A percentile compares a stretch with the other conserved stretches of the same genome.
These are phyloP conservation scores for Phytophthora sansomeana DNA, from an alignment of 352 stramenopile genomes.

Conservation along the genomic window DNA sequence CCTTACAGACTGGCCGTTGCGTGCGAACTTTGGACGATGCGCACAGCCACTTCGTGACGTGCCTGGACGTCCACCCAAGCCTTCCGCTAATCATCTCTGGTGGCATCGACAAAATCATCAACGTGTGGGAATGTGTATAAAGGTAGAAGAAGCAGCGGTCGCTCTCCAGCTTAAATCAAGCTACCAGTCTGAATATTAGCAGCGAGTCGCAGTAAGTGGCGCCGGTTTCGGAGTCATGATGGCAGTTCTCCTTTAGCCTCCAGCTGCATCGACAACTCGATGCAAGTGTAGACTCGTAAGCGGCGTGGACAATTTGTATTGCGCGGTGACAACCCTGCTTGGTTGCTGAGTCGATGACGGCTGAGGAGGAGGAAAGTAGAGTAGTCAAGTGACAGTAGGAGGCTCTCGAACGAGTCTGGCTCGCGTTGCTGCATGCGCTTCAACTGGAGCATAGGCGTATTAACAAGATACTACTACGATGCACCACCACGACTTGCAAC, in stretches of 20 bases:
- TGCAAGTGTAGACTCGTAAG: no score
- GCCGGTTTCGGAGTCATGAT: conserved; percentile 18
- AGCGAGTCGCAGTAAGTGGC: conserved; percentile 4
- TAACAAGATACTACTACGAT: conserved; percentile 2
- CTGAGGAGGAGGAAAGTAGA: conserved; percentile 29
- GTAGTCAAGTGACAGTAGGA: conserved; percentile 27
- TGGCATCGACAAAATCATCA: conserved; percentile 94
- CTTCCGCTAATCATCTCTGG: conserved; percentile 96
- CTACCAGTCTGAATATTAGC: conserved; percentile 14
- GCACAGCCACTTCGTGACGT: conserved; percentile 97
- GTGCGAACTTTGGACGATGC: conserved; percentile 96
- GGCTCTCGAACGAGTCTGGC: conserved; percentile 8
- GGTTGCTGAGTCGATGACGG: conserved; percentile 1
- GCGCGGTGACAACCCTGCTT: conserved; percentile 13
- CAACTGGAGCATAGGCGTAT: conserved; percentile 1
- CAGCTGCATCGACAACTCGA: background rate
- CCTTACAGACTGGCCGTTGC: conserved; percentile 93
- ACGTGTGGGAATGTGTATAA: conserved; percentile 92
- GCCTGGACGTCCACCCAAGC: conserved; percentile 94
- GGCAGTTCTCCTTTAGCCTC: conserved; percentile 12
- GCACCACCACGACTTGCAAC: background rate
- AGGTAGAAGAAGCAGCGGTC: conserved; percentile 23
- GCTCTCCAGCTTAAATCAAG: conserved; percentile 15
- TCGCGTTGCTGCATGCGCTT: background rate
- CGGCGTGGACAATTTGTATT: conserved; percentile 19